Evolutionary conservation across 441 rosid genomes (phyloP), one percentile per base, ranked within the genome.

Genomic region (Aleurites moluccanus): DNA sequence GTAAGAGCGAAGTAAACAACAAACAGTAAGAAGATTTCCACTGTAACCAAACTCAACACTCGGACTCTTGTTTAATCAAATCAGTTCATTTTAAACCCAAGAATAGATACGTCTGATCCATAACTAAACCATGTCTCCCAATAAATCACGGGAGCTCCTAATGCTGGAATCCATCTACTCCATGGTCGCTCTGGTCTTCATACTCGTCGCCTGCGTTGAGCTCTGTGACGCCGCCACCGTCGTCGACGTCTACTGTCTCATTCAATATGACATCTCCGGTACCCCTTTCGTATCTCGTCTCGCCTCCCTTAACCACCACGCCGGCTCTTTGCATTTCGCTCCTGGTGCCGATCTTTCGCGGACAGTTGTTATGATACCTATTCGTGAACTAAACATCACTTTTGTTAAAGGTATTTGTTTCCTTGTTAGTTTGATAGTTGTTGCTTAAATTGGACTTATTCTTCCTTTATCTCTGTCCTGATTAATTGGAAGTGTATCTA

Each of bases 191-290:
- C 77, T 93, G 1, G 77, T 88, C 81, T 87, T 91, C 78, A 74
- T 91, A 40, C 91, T 95, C 74, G 86, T 91, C 8, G 92, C 97
- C 65, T 95, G 90, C 79, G 92, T 87, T 64, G 97, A 95, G 83
- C 97, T 95, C 72, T 89, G 93, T 77, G 98, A 87, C 72, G 98
- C 96, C 4, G 96, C 97, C 75, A 86, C 99, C 66, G 95, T 87
- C 64, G 92, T 96, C 67, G 98, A 96, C 79, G 98, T 90, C 55
- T 96, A 96, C 84, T 98, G 98, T 68, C 88, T 96, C 27, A 93
- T 30, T 30, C 33, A 30, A 30, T 30, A 30, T 30, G 33, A 30
- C 33, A 30, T 30, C 33, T 30, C 33, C 3, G 33, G 33, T 30
- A 30, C 33, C 3, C 33, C 33, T 30, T 30, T 30, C 33, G 33